Evolutionary conservation across 2,329 filamentous ascomycete species (phyloP).

Genomic region (Alternaria gaisen): DNA sequence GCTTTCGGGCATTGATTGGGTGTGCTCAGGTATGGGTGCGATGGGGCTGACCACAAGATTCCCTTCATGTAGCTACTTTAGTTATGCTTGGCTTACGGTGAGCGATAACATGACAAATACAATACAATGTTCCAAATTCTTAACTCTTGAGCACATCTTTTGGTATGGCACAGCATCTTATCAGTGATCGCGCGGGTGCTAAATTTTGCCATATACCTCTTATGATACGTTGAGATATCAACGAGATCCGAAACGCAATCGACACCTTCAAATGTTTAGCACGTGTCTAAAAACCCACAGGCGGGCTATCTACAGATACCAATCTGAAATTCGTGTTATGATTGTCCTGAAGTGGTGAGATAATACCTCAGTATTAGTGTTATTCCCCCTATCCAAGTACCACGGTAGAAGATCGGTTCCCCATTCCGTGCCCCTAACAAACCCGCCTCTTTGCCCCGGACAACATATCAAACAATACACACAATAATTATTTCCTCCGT

Average conservation of each 20-base stretch:
- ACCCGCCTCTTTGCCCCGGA: neutral
- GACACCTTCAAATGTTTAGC: neutral
- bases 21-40: neutral
- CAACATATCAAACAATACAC: neutral
- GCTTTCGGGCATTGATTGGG: constrained; percentile 31
- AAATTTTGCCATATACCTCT: neutral
- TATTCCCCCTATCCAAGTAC: neutral
- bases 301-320: neutral
- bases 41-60: neutral
- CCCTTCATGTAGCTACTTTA: neutral
- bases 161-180: neutral
- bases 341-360: neutral
- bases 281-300: neutral
- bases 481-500: neutral
- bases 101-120: neutral
- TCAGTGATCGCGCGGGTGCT: neutral
- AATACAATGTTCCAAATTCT: neutral
- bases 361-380: neutral
- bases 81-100: neutral
- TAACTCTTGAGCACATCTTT: neutral
- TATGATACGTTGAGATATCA: neutral
- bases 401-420: neutral
- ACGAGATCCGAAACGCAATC: neutral
- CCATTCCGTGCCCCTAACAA: neutral
- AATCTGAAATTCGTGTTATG: neutral